Evolutionary conservation across 495 filamentous ascomycete genomes (phyloP), one percentile per base, ranked within the genome.

Genomic region (Xylaria cubensis): DNA sequence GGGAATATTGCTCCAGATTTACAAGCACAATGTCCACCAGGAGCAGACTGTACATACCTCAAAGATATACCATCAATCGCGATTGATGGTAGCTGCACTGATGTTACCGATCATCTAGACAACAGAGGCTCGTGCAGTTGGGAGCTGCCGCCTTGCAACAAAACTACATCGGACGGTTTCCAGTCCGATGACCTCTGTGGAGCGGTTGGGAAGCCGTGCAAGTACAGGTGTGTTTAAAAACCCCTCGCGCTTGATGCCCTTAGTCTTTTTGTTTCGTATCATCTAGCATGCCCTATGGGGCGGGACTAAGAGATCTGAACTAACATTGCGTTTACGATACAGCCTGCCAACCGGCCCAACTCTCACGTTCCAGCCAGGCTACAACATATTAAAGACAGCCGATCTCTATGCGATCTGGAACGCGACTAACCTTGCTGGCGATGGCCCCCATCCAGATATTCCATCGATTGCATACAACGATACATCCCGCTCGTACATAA

Each of bases 311-410:
- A 46, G 15, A 46, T 17, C 42, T 46, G 0, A 17, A 46, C 42
- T 46, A 46, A 46, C 42, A 17, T 50, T 53, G 21, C 19, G 17
- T 19, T 50, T 17, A 1, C 26, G 26, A 9, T 26, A 29, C 10
- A 55, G 12, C 3, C 51, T 55, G 10, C 51, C 51, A 3, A 55
- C 51, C 12, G 51, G 51, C 3, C 51, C 51, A 55, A 13, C 51
- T 29, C 51, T 55, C 51, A 29, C 51, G 51, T 55, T 55, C 51
- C 51, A 55, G 51, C 51, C 24, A 13, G 51, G 51, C 51, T 13
- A 55, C 21, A 55, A 55, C 51, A 21, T 21, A 55, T 2, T 9
- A 13, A 29, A 13, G 24, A 24, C 3, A 55, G 26, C 26, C 24
- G 51, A 55, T 13, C 21, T 29, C 9, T 55, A 3, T 9, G 51